These are phyloP conservation scores for Metschnikowia baotianmanensis DNA, from an alignment of 805 yeast species.

Conservation along the genomic window DNA sequence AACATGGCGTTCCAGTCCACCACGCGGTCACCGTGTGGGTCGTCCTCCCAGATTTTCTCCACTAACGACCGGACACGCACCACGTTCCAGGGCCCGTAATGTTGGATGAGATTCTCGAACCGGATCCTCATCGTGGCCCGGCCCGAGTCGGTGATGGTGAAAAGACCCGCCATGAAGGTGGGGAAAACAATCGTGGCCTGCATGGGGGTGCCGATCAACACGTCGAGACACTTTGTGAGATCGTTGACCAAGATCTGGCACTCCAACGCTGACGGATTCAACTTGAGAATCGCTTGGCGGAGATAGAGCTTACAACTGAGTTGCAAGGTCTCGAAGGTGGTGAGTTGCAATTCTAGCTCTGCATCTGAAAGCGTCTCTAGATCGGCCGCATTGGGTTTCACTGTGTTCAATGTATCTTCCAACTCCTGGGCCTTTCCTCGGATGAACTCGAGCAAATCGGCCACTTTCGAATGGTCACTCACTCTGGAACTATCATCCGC, in stretches of 20 bases:
- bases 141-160: conserved; percentile 52
- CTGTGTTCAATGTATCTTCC: conserved; percentile 47
- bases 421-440: conserved; percentile 35
- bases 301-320: conserved; percentile 65
- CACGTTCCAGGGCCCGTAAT: conserved; percentile 70
- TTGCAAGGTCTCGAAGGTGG: conserved; percentile 70
- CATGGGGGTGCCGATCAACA: conserved; percentile 61
- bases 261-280: conserved; percentile 62
- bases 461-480: conserved; percentile 11
- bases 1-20: conserved; percentile 75
- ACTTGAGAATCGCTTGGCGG: conserved; percentile 58
- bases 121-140: conserved; percentile 50
- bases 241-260: conserved; percentile 58
- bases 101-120: conserved; percentile 52
- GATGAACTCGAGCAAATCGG: conserved; percentile 24
- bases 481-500: background rate
- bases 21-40: conserved; percentile 52
- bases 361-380: conserved; percentile 37
- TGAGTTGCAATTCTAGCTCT: conserved; percentile 64
- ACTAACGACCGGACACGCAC: conserved; percentile 43
- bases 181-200: conserved; percentile 78
- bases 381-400: conserved; percentile 53
- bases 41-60: conserved; percentile 47
- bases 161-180: conserved; percentile 72
- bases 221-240: conserved; percentile 55